Base-by-base conservation (phyloP, 306 rosid genomes). In the Corylus avellana region DNA sequence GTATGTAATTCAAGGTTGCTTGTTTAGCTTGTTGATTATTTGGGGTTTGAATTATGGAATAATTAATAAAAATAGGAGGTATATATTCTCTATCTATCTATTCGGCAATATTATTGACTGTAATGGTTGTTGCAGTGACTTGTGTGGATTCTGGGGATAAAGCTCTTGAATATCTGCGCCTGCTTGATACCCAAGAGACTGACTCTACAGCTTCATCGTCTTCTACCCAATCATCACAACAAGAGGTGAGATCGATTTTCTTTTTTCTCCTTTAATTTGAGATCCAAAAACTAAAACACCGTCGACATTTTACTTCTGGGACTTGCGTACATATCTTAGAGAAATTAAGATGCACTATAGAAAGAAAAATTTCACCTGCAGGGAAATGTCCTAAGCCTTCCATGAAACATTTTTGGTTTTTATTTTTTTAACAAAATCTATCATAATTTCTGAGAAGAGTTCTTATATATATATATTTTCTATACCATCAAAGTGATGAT, bases 131-230 rank as follows among this genome's bases (percentile, higher is more conserved):
- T 4, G 72, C 88, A 96, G 99, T 96, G 74, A 96, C 99, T 7
- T 90, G 90, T 37, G 98, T 96, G 81, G 93, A 96, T 51, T 96
- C 99, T 71, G 98, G 99, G 48, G 94, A 96, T 59, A 93, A 93
- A 89, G 98, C 99, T 74, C 87, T 96, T 70, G 86, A 92, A 85
- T 96, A 90, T 82, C 82, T 96, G 79, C 92, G 98, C 10, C 86
- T 93, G 55, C 71, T 84, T 79, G 92, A 88, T 59, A 75, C 50
- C 63, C 79, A 87, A 42, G 51, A 68, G 72, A 68, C 7, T 69
- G 75, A 88, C 47, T 37, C 77, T 29, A 75, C 86, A 42, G 77
- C 87, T 82, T 84, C 87, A 10, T 75, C 88, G 25, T 46, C 75
- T n/a, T 76, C 89, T 70, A 76, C 85, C 14, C 76, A 64, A 27